phyloP scores from a whole-genome alignment of 192 early-diverging fungal species.

The Backusella luteola region DNA sequence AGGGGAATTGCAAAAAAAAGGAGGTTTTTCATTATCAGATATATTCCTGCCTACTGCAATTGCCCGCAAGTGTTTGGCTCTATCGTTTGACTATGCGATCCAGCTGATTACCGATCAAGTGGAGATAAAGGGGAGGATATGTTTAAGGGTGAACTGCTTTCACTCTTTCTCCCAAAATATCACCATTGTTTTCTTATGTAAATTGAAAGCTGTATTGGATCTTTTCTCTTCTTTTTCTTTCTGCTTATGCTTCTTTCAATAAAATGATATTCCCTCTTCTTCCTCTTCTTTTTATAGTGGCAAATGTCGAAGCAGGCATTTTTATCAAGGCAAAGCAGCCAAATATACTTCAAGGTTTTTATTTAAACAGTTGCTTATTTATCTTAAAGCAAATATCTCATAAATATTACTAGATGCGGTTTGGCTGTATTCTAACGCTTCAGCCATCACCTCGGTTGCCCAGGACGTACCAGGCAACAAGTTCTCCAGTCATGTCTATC shows the following conservation, averaged over 20 bases:
- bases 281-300: neutral
- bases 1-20: neutral
- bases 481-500: neutral
- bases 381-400: neutral
- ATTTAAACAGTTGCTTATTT: neutral
- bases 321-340: slow-evolving; percentile 9
- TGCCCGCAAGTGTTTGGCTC: neutral
- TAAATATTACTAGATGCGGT: neutral
- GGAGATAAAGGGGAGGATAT: neutral
- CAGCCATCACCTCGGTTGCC: slow-evolving; percentile 3
- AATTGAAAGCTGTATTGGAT: neutral
- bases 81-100: neutral
- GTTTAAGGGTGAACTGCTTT: slow-evolving; percentile 14
- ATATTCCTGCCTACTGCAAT: neutral
- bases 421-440: slow-evolving; percentile 22
- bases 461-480: neutral
- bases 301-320: slow-evolving; percentile 6
- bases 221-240: neutral
- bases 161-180: neutral
- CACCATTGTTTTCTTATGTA: neutral
- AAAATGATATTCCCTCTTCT: neutral
- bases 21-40: neutral
- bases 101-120: neutral
- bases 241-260: neutral
- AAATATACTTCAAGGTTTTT: slow-evolving; percentile 12